Evolutionary conservation across 2,329 filamentous ascomycete species (phyloP).

Genomic region (Apiospora marii): DNA sequence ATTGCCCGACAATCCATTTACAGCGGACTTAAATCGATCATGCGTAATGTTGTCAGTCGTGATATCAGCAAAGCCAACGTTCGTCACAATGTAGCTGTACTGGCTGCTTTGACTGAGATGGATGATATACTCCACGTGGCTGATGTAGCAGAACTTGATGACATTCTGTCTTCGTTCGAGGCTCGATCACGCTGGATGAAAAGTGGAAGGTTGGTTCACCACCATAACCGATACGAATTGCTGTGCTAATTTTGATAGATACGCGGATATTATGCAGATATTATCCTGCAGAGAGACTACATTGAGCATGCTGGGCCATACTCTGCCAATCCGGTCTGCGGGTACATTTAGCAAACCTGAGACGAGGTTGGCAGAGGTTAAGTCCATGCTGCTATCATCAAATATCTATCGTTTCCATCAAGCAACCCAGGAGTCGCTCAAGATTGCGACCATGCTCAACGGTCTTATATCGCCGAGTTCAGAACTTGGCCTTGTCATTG

Average conservation of each 20-base stretch:
- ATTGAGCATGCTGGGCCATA: constrained; percentile 79
- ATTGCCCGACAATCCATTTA: constrained; percentile 67
- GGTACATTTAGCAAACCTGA: constrained; percentile 68
- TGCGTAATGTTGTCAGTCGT: constrained; percentile 61
- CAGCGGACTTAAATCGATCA: constrained; percentile 66
- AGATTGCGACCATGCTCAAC: constrained; percentile 83
- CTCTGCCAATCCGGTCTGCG: constrained; percentile 66
- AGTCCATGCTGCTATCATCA: constrained; percentile 79
- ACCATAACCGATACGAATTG: background rate
- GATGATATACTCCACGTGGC: constrained; percentile 75
- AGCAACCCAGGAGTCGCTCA: constrained; percentile 85
- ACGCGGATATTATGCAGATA: constrained; percentile 80
- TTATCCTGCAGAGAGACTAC: constrained; percentile 84
- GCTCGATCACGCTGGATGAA: constrained; percentile 80
- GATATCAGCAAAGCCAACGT: constrained; percentile 60
- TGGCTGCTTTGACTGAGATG: constrained; percentile 82
- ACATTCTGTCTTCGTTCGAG: constrained; percentile 69
- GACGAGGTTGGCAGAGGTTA: constrained; percentile 75
- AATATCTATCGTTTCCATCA: constrained; percentile 80
- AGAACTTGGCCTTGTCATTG: constrained; percentile 76
- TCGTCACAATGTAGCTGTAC: constrained; percentile 63
- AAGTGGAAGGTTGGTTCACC: constrained; percentile 71
- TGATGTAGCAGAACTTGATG: constrained; percentile 66
- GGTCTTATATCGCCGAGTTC: constrained; percentile 76
- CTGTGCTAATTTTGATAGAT: constrained; percentile 54